These are phyloP conservation scores for Paecilomyces niveus DNA, from an alignment of 2,329 filamentous ascomycete genomes.

Conservation along the genomic window DNA sequence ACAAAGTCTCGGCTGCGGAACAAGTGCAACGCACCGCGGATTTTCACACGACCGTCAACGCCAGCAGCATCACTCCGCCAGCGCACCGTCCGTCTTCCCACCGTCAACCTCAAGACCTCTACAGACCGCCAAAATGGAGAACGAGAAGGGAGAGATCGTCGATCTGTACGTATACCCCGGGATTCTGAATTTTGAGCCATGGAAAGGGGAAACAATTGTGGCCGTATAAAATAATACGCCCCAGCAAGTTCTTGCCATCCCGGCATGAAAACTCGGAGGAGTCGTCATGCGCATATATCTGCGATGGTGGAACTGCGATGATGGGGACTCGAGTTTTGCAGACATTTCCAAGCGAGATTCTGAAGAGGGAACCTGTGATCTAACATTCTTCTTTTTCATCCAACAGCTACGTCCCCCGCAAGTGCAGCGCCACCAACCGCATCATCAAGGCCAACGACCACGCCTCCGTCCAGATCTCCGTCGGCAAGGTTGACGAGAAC, in stretches of 20 bases:
- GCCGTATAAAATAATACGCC: background rate
- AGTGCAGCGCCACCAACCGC: slow-evolving; percentile 98
- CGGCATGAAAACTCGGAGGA: background rate
- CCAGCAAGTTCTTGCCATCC: background rate
- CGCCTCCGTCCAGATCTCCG: slow-evolving; percentile 92
- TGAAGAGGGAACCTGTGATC: background rate
- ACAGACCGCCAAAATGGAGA: slow-evolving; percentile 76
- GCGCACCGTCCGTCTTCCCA: slow-evolving; percentile 18
- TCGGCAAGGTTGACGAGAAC: slow-evolving; percentile 99
- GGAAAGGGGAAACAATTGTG: background rate
- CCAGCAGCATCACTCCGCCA: slow-evolving; percentile 11
- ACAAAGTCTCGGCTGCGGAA: slow-evolving; percentile 21
- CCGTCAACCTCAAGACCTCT: slow-evolving; percentile 27
- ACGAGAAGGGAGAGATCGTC: slow-evolving; percentile 99
- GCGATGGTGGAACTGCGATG: background rate
- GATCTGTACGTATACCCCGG: slow-evolving; percentile 70
- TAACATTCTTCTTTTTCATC: slow-evolving; percentile 4
- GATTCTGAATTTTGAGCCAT: slow-evolving; percentile 6
- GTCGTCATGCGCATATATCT: background rate
- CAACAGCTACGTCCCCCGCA: slow-evolving; percentile 88
- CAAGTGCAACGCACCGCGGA: slow-evolving; percentile 16
- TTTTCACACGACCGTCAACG: slow-evolving; percentile 19
- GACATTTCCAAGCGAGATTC: background rate
- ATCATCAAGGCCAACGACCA: slow-evolving; percentile 99
- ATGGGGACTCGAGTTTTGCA: background rate